Evolutionary conservation across 2,329 filamentous ascomycete genomes (phyloP).

Genomic region (Colletotrichum acutatum): DNA sequence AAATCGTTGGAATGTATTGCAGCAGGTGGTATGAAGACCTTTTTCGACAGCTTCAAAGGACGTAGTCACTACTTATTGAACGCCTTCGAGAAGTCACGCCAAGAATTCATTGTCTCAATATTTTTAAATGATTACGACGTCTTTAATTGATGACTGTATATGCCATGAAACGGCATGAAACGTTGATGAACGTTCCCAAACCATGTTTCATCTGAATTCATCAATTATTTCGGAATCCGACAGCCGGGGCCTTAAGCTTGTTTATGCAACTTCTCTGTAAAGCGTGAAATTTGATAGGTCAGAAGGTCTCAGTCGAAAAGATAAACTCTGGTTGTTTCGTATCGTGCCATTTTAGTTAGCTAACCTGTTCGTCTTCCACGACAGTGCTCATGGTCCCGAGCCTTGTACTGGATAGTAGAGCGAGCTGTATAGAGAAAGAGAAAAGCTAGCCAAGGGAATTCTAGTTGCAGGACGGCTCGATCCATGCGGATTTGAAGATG

Average conservation of each 20-base stretch:
- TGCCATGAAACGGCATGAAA: slow-evolving; percentile 29
- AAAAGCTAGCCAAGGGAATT: no score
- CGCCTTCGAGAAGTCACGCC: neutral
- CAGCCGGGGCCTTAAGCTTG: neutral
- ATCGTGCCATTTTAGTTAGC: no score
- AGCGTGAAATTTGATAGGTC: neutral
- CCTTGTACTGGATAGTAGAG: no score
- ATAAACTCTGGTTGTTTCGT: neutral
- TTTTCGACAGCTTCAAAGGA: neutral
- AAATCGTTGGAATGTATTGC: neutral
- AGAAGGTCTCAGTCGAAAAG: neutral
- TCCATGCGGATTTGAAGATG: no score
- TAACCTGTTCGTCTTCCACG: neutral
- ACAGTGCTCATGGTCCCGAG: neutral
- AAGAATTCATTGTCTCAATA: neutral
- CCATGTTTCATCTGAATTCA: slow-evolving; percentile 25
- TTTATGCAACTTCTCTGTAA: neutral
- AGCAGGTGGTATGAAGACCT: neutral
- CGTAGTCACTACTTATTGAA: neutral
- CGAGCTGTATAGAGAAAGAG: no score
- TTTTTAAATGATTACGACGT: neutral
- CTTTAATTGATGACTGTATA: neutral
- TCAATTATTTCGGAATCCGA: neutral
- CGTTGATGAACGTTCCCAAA: neutral
- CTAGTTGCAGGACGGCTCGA: no score